These are phyloP conservation scores for Colletotrichum aenigma DNA, from an alignment of 2,329 filamentous ascomycete species.

Conservation along the genomic window DNA sequence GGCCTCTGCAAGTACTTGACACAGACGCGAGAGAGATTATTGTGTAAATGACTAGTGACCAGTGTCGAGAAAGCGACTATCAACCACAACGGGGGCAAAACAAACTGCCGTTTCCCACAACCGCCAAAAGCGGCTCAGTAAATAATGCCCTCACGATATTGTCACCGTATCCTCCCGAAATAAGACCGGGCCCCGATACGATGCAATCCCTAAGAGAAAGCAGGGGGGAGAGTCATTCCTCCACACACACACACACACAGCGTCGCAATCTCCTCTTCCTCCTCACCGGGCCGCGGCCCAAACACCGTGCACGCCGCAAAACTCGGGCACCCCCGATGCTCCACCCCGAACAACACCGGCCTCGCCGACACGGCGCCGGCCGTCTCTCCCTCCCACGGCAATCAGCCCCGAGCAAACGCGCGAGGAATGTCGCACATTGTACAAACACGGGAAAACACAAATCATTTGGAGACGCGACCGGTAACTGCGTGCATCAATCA, in stretches of 20 bases:
- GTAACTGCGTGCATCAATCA: background rate
- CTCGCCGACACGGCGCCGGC: background rate
- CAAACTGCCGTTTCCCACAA: background rate
- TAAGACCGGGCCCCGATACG: background rate
- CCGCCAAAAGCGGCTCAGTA: background rate
- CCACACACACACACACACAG: background rate
- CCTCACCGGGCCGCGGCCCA: background rate
- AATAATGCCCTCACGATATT: background rate
- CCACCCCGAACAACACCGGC: constrained; percentile 3
- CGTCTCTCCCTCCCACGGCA: background rate
- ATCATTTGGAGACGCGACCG: background rate
- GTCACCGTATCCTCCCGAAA: background rate
- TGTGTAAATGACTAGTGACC: background rate
- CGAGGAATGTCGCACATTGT: background rate
- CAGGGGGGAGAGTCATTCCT: constrained; percentile 8
- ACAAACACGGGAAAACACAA: background rate
- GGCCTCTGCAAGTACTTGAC: background rate
- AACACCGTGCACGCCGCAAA: background rate
- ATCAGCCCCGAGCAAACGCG: background rate
- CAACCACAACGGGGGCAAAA: background rate
- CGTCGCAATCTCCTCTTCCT: background rate
- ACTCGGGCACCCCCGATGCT: background rate
- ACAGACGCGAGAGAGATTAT: background rate
- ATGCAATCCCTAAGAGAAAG: background rate
- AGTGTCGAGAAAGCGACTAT: background rate